phyloP scores from a whole-genome alignment of 2,329 filamentous ascomycete genomes.

The Botrytis pseudocinerea region DNA sequence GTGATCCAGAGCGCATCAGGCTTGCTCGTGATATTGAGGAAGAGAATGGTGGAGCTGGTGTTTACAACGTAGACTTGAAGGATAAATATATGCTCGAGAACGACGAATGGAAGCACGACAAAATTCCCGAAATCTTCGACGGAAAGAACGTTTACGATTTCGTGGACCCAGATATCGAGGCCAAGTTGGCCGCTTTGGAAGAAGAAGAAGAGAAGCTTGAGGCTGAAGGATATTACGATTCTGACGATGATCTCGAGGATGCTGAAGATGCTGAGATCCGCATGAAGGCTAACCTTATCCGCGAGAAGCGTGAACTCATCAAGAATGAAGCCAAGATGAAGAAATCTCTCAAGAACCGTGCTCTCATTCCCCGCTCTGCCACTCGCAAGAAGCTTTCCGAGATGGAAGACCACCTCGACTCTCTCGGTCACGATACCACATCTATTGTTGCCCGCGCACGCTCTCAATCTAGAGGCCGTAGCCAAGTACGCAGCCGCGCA shows the following conservation, averaged over 20 bases:
- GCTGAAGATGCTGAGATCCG: slow-evolving; percentile 84
- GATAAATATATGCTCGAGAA: slow-evolving; percentile 85
- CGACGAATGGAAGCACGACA: slow-evolving; percentile 93
- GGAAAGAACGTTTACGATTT: slow-evolving; percentile 98
- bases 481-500: slow-evolving; percentile 60
- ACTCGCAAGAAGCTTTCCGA: slow-evolving; percentile 81
- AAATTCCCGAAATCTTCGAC: slow-evolving; percentile 89
- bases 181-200: slow-evolving; percentile 86
- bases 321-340: slow-evolving; percentile 93
- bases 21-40: slow-evolving; percentile 86
- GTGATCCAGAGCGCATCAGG: slow-evolving; percentile 77
- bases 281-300: slow-evolving; percentile 91
- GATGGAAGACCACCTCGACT: slow-evolving; percentile 82
- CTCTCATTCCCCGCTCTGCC: slow-evolving; percentile 82
- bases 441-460: slow-evolving; percentile 73
- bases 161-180: slow-evolving; percentile 93
- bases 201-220: slow-evolving; percentile 94
- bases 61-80: slow-evolving; percentile 91
- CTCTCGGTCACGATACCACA: slow-evolving; percentile 80
- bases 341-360: slow-evolving; percentile 96
- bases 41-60: slow-evolving; percentile 91
- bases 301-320: slow-evolving; percentile 90
- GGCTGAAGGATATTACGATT: slow-evolving; percentile 90
- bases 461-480: slow-evolving; percentile 70
- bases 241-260: slow-evolving; percentile 77